Base-by-base conservation (phyloP, 1,284 basidiomycete species). In the Ustilago esculenta region DNA sequence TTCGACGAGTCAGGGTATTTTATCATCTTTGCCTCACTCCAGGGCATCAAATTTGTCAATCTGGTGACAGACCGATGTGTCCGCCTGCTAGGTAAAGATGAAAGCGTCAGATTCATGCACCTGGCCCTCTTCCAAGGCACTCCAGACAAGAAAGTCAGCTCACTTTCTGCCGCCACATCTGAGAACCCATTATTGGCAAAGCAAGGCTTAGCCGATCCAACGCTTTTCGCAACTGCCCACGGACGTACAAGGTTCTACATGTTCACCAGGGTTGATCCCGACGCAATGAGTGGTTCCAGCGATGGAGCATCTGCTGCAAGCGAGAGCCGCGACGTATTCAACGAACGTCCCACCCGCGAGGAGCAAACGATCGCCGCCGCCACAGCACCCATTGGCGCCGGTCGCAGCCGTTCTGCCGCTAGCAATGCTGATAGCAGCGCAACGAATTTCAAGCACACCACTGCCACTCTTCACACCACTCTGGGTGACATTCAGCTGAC, bases 1-100 rank as follows among this genome's bases (percentile, higher is more conserved):
- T 99, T 94, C 92, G 96, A 99, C 81, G 95, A 98, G 83, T 94
- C 90, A 69, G 94, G 95, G 3, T 89, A 92, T 23, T 96, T 98
- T 80, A 84, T 98, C 36, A 83, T 98, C 25, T 99, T 97, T 80
- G 92, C 92, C 5, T 94, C 94, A 1, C 84, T 98, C 75, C 85
- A 98, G 27, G 96, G 96, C 2, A 90, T 99, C 79, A 98, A 98
- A 86, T 94, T 98, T 27, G 90, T 98, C 35, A 98, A 99, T 79
- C 91, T 88, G 5, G 89, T 94, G 12, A 94, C 94, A 9, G 97
- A 98, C 82, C 90, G 92, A 47, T 93, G 98, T n/a, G 88, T 87
- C 6, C 86, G 92, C 35, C 83, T 98, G 41, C 81, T 98, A 21
- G 96, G 96, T 17, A 96, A 97, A 82, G 95, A 98, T 75, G 96